Evolutionary conservation across 2,329 filamentous ascomycete genomes (phyloP).

Genomic region (Diaporthe humulicola): DNA sequence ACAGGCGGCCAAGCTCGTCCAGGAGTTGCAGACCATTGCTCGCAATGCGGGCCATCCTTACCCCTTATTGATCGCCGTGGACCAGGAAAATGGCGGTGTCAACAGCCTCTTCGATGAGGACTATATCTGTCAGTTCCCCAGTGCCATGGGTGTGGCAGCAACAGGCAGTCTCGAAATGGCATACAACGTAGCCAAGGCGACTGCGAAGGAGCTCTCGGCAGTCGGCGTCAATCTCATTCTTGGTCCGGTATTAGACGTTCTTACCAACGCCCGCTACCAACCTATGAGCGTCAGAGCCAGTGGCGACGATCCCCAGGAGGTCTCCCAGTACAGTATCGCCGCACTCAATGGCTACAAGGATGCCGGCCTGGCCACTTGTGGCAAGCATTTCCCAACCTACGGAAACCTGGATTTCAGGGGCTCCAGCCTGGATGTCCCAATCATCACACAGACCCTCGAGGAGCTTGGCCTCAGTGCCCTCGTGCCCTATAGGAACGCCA

Average conservation of each 20-base stretch:
- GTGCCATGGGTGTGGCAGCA: slow-evolving; percentile 96
- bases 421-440: slow-evolving; percentile 91
- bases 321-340: slow-evolving; percentile 91
- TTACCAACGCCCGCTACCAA: slow-evolving; percentile 93
- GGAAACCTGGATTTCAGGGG: slow-evolving; percentile 95
- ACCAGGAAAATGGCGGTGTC: slow-evolving; percentile 98
- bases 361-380: slow-evolving; percentile 88
- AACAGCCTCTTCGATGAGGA: slow-evolving; percentile 97
- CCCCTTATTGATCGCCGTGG: slow-evolving; percentile 89
- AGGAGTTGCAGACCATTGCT: slow-evolving; percentile 93
- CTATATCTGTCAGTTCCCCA: slow-evolving; percentile 96
- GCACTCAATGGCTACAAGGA: slow-evolving; percentile 94
- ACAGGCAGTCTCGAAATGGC: slow-evolving; percentile 87
- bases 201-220: slow-evolving; percentile 90
- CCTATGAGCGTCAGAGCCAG: slow-evolving; percentile 90
- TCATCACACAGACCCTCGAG: slow-evolving; percentile 94
- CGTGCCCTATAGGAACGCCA: slow-evolving; percentile 91
- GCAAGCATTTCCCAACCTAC: slow-evolving; percentile 97
- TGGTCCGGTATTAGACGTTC: slow-evolving; percentile 91
- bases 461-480: slow-evolving; percentile 92
- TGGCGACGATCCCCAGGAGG: slow-evolving; percentile 94
- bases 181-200: slow-evolving; percentile 92
- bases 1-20: slow-evolving; percentile 87
- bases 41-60: slow-evolving; percentile 90
- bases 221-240: slow-evolving; percentile 97